Evolutionary conservation across 2,329 filamentous ascomycete genomes (phyloP), one percentile per base, ranked within the genome.

Genomic region (Aspergillus bombycis): DNA sequence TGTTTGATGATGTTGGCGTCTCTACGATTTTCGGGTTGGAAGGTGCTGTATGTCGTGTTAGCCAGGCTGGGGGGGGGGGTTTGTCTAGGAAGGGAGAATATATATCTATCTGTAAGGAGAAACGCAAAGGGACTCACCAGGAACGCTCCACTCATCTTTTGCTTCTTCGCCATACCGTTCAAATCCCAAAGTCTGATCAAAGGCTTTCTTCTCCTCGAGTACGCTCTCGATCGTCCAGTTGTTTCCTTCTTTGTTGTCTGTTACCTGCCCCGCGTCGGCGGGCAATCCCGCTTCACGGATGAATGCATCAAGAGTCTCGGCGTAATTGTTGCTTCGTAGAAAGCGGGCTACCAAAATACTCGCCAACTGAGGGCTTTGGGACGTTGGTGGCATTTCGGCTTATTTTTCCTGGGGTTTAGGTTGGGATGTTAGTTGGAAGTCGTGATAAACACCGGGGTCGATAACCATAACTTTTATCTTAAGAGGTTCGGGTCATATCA

Each of bases 191-290:
- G 79, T 85, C 14, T 85, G 72, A 69, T 89, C 87, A 67, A 85
- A 89, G 0, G 77, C 78, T 68, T 80, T 82, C 76, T 89, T 89
- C 74, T 89, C 86, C 56, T 87, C 81, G 9, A 89, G 77, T n/a
- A 89, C 78, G 52, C 82, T 78, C 69, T 89, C 86, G 58, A 89
- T 82, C 3, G 86, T 87, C 72, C 87, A 77, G 59, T 81, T 78
- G 34, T 78, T 77, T 56, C 77, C 78, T 12, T 70, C 69, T 14
- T 32, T 68, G 14, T 64, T 65, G n/a, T n/a, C 48, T 41, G 36
- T 55, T 34, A 62, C 55, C 61, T 75, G 68, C 67, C 84, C 87
- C 54, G 79, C 82, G 74, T 86, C 82, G 21, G 77, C 65, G 14
- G 84, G 78, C 21, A 89, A 77, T 7, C 80, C 82, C 11, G 86